A percentile compares a stretch with the other conserved stretches of the same genome.
phyloP scores from a whole-genome alignment of 1,284 basidiomycete species.

The Schizopora paradoxa region DNA sequence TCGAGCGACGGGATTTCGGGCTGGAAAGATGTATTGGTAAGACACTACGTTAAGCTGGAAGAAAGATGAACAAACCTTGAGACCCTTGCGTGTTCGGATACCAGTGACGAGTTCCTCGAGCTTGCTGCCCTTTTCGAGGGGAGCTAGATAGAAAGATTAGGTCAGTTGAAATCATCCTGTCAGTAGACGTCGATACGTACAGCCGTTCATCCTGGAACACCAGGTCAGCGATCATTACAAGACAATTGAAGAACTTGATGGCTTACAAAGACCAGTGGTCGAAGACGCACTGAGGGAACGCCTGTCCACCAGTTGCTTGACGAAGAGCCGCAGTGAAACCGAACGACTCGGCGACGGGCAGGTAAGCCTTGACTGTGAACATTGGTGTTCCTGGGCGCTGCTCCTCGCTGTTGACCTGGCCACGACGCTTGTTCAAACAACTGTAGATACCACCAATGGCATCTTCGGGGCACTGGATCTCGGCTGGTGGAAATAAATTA shows the following conservation, averaged over 20 bases:
- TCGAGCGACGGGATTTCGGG: constrained; percentile 83
- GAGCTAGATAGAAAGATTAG: constrained; percentile 38
- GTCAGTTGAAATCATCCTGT: constrained; percentile 13
- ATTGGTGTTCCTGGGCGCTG: constrained; percentile 97
- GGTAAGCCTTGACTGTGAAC: constrained; percentile 99
- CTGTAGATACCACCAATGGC: constrained; percentile 99
- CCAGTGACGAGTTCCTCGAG: constrained; percentile 77
- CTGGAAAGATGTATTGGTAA: too few species aligned
- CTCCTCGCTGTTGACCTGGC: constrained; percentile 97
- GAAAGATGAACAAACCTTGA: constrained; percentile 56
- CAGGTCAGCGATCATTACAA: constrained; percentile 18
- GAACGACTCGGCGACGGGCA: constrained; percentile 97
- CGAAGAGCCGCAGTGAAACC: constrained; percentile 98
- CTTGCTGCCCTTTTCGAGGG: constrained; percentile 85
- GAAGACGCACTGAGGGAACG: constrained; percentile 96
- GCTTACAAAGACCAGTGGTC: constrained; percentile 88
- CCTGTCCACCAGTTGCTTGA: constrained; percentile 91
- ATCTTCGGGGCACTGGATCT: constrained; percentile 97
- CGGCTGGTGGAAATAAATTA: constrained; percentile 94
- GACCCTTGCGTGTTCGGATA: constrained; percentile 91
- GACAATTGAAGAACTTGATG: constrained; percentile 52
- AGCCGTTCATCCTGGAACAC: neutral
- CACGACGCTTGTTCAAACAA: constrained; percentile 95
- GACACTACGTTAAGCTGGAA: neutral
- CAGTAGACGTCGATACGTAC: neutral